phyloP scores from a whole-genome alignment of 805 yeast genomes.

The Helenozyma baotianmanensis region DNA sequence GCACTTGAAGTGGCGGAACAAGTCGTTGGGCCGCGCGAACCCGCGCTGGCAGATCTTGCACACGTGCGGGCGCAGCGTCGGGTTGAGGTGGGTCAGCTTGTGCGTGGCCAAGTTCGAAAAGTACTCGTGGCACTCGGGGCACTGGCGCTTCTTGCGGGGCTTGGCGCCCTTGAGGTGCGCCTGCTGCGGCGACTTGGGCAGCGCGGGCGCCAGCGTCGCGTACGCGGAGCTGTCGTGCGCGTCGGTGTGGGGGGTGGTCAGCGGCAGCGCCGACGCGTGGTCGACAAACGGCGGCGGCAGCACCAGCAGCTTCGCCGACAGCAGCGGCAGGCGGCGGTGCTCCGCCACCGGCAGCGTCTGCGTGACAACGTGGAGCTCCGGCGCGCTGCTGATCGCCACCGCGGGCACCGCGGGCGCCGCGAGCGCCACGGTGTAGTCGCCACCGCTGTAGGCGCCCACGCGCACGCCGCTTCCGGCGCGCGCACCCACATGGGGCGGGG shows the following conservation, averaged over 20 bases:
- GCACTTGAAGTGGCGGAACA: constrained; percentile 78
- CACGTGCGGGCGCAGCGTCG: constrained; percentile 68
- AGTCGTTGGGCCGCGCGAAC: constrained; percentile 82
- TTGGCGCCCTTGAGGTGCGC: constrained; percentile 23
- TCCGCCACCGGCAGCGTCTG: not conserved
- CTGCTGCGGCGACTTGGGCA: constrained; percentile 4
- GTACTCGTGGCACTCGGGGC: constrained; percentile 62
- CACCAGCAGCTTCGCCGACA: too few species aligned
- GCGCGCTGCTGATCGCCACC: too few species aligned
- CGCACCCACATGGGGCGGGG: too few species aligned
- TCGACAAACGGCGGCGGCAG: not conserved
- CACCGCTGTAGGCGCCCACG: too few species aligned
- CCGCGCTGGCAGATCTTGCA: constrained; percentile 80
- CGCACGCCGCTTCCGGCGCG: too few species aligned
- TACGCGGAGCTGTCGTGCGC: too few species aligned
- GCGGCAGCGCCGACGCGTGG: too few species aligned
- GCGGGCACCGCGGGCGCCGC: too few species aligned
- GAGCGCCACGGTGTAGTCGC: too few species aligned
- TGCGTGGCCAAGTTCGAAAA: constrained; percentile 83
- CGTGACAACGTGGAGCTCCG: not conserved
- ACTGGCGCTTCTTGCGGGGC: constrained; percentile 63
- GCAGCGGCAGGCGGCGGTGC: not conserved
- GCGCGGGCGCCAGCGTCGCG: not conserved
- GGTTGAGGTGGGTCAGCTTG: constrained; percentile 70
- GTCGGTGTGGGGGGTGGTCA: too few species aligned